phyloP scores from a whole-genome alignment of 495 filamentous ascomycete genomes.

The Penicillium dipodomyicola region DNA sequence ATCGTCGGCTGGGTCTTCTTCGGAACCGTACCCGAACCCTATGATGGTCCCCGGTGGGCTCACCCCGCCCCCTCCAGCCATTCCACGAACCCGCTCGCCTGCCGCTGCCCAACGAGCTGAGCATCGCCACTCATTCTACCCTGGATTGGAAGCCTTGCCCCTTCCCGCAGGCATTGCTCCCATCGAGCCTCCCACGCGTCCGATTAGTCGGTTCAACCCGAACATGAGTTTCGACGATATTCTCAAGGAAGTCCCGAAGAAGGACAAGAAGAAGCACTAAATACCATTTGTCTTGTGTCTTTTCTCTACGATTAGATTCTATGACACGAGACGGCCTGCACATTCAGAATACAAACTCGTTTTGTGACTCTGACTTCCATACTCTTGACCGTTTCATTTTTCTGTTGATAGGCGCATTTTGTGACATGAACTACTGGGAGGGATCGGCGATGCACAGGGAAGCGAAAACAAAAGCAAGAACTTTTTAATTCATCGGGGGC shows the following conservation, averaged over 20 bases:
- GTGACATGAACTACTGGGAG: slow-evolving; percentile 27
- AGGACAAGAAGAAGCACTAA: slow-evolving; percentile 44
- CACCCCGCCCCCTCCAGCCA: slow-evolving; percentile 37
- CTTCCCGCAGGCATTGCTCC: slow-evolving; percentile 50
- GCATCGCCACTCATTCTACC: slow-evolving; percentile 46
- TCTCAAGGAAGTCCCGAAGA: slow-evolving; percentile 45
- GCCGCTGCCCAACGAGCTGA: slow-evolving; percentile 29
- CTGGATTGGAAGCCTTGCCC: slow-evolving; percentile 52
- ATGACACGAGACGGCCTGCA: neutral
- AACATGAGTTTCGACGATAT: slow-evolving; percentile 57
- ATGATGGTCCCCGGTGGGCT: slow-evolving; percentile 33
- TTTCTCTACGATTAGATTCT: slow-evolving; percentile 12
- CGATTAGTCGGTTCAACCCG: slow-evolving; percentile 45
- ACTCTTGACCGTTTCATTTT: slow-evolving; percentile 11
- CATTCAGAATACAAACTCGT: neutral
- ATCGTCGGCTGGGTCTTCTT: slow-evolving; percentile 43
- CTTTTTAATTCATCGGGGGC: slow-evolving; percentile 23
- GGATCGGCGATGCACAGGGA: slow-evolving; percentile 30
- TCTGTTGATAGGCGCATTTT: slow-evolving; percentile 37
- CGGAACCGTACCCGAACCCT: slow-evolving; percentile 25
- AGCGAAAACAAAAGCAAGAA: slow-evolving; percentile 22
- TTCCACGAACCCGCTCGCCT: slow-evolving; percentile 47
- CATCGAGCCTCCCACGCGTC: slow-evolving; percentile 42
- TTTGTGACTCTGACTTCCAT: neutral
- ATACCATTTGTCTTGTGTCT: slow-evolving; percentile 12